These are phyloP conservation scores for Wickerhamiella alocasiicola DNA, from an alignment of 805 yeast species.

Conservation along the genomic window DNA sequence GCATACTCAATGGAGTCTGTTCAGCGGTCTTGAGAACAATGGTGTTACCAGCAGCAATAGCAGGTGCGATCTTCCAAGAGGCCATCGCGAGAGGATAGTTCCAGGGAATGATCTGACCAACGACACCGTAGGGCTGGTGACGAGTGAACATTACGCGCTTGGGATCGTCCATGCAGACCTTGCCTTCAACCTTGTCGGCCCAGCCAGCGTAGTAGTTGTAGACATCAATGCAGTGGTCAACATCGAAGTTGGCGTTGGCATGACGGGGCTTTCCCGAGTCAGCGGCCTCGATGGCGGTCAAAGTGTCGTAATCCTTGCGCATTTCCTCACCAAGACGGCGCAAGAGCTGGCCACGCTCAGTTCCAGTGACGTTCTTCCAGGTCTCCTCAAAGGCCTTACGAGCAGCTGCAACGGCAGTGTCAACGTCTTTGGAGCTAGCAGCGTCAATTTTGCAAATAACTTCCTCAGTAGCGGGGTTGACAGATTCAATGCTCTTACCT, in stretches of 20 bases:
- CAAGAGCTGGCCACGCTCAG: constrained; percentile 49
- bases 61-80: constrained; percentile 74
- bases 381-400: constrained; percentile 49
- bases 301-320: constrained; percentile 55
- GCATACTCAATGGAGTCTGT: constrained; percentile 58
- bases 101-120: constrained; percentile 64
- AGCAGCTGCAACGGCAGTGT: constrained; percentile 79
- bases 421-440: constrained; percentile 69
- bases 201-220: constrained; percentile 61
- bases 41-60: constrained; percentile 67
- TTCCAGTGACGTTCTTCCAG: constrained; percentile 64
- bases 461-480: constrained; percentile 67
- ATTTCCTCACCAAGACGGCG: constrained; percentile 66
- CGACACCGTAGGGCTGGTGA: constrained; percentile 54
- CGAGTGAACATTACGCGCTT: constrained; percentile 55
- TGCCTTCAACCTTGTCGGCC: constrained; percentile 58
- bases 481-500: constrained; percentile 47
- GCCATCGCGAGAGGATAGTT: constrained; percentile 61
- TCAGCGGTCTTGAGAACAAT: constrained; percentile 65
- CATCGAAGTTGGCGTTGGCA: constrained; percentile 34
- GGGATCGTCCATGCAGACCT: constrained; percentile 44
- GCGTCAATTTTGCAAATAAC: constrained; percentile 57
- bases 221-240: constrained; percentile 42
- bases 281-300: constrained; percentile 73
- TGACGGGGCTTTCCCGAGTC: constrained; percentile 73